Evolutionary conservation across 164 flowering plant species (phyloP).

Genomic region (Protea cynaroides): DNA sequence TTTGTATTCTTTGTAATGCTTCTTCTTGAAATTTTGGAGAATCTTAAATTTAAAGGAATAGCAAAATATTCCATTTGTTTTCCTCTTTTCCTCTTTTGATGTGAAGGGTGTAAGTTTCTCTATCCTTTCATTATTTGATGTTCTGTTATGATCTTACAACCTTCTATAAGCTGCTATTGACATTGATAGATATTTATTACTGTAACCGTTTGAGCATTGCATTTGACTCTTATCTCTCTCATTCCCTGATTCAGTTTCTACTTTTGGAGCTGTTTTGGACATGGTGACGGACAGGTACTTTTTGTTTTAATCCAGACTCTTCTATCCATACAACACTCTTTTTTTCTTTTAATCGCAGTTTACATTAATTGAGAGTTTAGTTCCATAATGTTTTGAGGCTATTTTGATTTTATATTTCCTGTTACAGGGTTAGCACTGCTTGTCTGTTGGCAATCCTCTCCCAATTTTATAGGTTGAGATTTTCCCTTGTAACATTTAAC

Average conservation of each 20-base stretch:
- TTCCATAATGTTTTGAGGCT: background rate
- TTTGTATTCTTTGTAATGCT: no score
- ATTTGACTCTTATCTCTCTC: constrained; percentile 8
- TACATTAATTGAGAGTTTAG: background rate
- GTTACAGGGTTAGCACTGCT: constrained; percentile 90
- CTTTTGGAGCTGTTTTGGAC: constrained; percentile 98
- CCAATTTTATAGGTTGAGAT: constrained; percentile 62
- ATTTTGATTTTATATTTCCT: constrained; percentile 2
- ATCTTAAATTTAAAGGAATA: no score
- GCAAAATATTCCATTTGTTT: no score
- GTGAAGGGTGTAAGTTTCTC: no score
- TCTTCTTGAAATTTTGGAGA: no score
- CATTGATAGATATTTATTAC: background rate
- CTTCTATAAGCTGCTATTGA: background rate
- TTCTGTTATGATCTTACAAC: background rate
- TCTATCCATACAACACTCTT: background rate
- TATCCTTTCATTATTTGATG: no score
- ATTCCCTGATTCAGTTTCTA: constrained; percentile 54
- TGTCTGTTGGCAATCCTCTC: constrained; percentile 84
- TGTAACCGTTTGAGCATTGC: background rate
- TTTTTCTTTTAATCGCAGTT: background rate
- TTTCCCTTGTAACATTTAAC: background rate
- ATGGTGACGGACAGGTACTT: constrained; percentile 93
- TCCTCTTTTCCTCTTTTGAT: no score
- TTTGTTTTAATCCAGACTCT: background rate